These are phyloP conservation scores for Elymus sibiricus DNA, from an alignment of 176 grass and related monocot genomes.

Conservation along the genomic window DNA sequence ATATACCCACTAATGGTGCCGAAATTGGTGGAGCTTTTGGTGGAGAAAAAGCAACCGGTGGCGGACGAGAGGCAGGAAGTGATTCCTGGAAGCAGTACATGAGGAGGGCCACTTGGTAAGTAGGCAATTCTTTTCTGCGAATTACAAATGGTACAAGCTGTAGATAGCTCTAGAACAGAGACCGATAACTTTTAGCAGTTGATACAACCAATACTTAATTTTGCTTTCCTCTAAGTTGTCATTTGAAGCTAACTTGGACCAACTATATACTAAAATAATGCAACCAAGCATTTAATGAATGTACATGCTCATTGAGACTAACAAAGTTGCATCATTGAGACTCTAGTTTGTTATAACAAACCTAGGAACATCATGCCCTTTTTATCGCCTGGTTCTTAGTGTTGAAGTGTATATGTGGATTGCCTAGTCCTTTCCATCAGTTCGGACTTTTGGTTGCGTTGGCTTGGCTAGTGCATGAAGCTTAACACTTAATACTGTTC, in stretches of 20 bases:
- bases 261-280: not conserved
- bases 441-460: no score
- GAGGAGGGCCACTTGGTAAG: conserved; percentile 93
- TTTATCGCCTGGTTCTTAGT: no score
- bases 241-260: not conserved
- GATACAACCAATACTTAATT: not conserved
- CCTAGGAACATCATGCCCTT: not conserved
- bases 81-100: conserved; percentile 99
- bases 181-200: not conserved
- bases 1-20: conserved; percentile 98
- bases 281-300: not conserved
- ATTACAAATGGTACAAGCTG: conserved; percentile 1
- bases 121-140: conserved; percentile 15
- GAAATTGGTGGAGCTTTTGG: conserved; percentile 99
- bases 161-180: not conserved
- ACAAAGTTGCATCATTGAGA: not conserved
- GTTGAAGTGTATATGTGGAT: no score
- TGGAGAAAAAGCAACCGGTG: conserved; percentile 97
- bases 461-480: no score
- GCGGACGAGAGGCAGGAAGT: conserved; percentile 93
- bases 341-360: not conserved
- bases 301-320: not conserved
- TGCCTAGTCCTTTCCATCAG: no score
- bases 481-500: no score
- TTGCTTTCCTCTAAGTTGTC: not conserved